Evolutionary conservation across 768 basidiomycete genomes (phyloP).

Genomic region (Boletus subcaerulescens): DNA sequence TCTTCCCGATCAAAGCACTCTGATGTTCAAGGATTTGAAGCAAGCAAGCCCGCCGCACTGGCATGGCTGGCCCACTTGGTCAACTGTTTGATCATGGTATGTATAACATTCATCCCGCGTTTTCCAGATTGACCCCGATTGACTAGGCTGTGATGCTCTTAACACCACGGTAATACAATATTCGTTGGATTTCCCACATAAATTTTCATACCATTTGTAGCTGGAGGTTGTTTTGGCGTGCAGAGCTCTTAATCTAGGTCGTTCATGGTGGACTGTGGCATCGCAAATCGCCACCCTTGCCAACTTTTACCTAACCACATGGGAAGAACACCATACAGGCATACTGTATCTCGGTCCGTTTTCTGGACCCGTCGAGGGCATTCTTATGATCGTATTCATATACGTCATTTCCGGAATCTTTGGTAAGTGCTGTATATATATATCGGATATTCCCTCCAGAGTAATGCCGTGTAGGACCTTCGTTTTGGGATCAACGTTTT

Average conservation of each 20-base stretch:
- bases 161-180: constrained; percentile 75
- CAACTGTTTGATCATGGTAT: constrained; percentile 98
- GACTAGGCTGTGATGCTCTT: constrained; percentile 81
- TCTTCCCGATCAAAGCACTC: neutral
- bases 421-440: constrained; percentile 41
- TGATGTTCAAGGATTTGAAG: constrained; percentile 36
- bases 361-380: constrained; percentile 96
- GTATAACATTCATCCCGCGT: constrained; percentile 8
- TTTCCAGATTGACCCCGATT: neutral
- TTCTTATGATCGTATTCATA: constrained; percentile 77
- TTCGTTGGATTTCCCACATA: neutral
- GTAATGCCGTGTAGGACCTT: constrained; percentile 48
- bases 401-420: constrained; percentile 76
- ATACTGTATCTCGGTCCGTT: constrained; percentile 89
- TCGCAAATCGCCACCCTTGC: constrained; percentile 69
- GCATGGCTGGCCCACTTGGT: constrained; percentile 96
- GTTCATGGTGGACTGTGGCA: constrained; percentile 98
- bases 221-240: neutral
- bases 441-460: too few species aligned
- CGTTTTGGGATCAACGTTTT: constrained; percentile 76
- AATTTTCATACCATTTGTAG: constrained; percentile 27
- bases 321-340: constrained; percentile 90
- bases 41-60: constrained; percentile 93
- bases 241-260: constrained; percentile 69
- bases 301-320: constrained; percentile 74